Base-by-base conservation (phyloP, 306 rosid genomes). In the Oemleria cerasiformis region DNA sequence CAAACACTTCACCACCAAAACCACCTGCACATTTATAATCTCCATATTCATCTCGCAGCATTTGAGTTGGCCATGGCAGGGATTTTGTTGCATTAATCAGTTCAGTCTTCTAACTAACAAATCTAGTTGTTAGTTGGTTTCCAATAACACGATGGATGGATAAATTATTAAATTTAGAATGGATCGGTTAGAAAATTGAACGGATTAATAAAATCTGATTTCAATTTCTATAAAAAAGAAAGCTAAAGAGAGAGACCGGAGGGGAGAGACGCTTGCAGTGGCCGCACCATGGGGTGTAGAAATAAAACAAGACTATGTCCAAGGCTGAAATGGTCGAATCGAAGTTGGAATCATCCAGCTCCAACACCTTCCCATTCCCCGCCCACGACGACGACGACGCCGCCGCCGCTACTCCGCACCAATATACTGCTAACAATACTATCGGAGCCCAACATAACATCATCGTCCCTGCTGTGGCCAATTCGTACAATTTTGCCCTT, bases 211-310 rank as follows among this genome's bases (percentile, higher is more conserved):
- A 17, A 20, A 51, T 8, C 6, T 5, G 36, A 57, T 59, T 42
- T 30, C 13, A 30, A 2, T 13, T 3, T 9, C 30, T 14, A 1
- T 57, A 23, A 16, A 0, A 25, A 50, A 49, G 8, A 48, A 54
- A 47, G 30, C 59, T n/a, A n/a, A 55, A 68, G 20, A 54, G 43
- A 41, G 73, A 16, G 59, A 94, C 97, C 96, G 89, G 96, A 23
- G 96, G 99, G 77, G 95, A 77, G 67, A 94, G 99, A 72, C 97
- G 95, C 81, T 91, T 94, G 95, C 99, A 91, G 89, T 94, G 99
- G 67, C 92, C 96, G 66, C 99, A 94, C 99, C 97, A 94, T 9
- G 99, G 99, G 56, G 97, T 97, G 77, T 91, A 88, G 77, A 94
- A 94, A 57, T 94, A 97, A 63, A 94, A 92, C 75, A 94, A 72